These are phyloP conservation scores for Boletus coccyginus DNA, from an alignment of 768 basidiomycete genomes.

Conservation along the genomic window DNA sequence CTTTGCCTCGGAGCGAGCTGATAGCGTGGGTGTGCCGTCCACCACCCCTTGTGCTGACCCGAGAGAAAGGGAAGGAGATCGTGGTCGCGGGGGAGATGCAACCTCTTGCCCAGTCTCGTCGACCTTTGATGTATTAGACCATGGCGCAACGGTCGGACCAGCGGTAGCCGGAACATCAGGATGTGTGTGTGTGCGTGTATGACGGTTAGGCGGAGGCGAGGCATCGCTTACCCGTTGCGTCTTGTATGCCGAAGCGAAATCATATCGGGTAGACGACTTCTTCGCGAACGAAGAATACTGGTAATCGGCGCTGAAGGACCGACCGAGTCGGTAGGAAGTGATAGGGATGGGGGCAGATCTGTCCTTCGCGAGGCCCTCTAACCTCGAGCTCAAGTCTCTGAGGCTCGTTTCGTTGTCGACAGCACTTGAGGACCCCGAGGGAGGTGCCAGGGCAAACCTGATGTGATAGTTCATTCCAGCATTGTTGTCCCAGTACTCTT, in stretches of 20 bases:
- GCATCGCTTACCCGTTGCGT: slow-evolving; percentile 27
- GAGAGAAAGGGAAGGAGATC: slow-evolving; percentile 18
- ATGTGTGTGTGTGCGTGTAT: slow-evolving; percentile 47
- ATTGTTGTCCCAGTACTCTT: slow-evolving; percentile 95
- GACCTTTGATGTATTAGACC: slow-evolving; percentile 23
- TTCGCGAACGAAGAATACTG: slow-evolving; percentile 25
- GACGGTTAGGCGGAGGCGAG: slow-evolving; percentile 11
- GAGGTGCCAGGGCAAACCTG: slow-evolving; percentile 46
- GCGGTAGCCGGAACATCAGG: slow-evolving; percentile 40
- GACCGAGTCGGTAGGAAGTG: slow-evolving; percentile 12
- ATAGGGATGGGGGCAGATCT: slow-evolving; percentile 19
- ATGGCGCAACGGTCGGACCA: slow-evolving; percentile 37
- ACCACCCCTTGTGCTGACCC: slow-evolving; percentile 16
- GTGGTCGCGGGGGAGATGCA: not conserved
- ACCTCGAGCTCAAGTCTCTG: slow-evolving; percentile 58
- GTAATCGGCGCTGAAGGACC: slow-evolving; percentile 31
- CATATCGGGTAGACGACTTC: slow-evolving; percentile 54
- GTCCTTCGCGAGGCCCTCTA: slow-evolving; percentile 59
- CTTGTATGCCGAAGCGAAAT: slow-evolving; percentile 52
- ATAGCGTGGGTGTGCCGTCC: slow-evolving; percentile 7
- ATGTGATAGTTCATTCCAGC: slow-evolving; percentile 73
- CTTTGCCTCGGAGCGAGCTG: slow-evolving; percentile 11
- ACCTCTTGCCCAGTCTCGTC: not conserved
- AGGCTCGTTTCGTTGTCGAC: slow-evolving; percentile 44
- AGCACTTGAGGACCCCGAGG: slow-evolving; percentile 25